phyloP scores from a whole-genome alignment of 2,329 filamentous ascomycete species.

The Diaporthe australafricana region DNA sequence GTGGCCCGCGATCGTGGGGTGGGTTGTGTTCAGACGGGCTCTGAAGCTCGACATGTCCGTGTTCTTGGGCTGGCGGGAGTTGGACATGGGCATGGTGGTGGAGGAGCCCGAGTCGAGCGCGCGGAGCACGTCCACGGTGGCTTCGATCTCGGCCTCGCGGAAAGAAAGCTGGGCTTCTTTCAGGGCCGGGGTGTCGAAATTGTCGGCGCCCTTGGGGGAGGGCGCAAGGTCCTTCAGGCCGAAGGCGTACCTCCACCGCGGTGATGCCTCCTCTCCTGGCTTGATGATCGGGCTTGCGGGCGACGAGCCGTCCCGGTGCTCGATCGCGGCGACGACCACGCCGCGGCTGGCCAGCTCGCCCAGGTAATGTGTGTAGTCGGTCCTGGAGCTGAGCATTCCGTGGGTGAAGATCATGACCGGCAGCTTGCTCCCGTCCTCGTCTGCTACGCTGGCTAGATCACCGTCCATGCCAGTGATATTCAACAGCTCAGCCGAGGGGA shows the following conservation, averaged over 20 bases:
- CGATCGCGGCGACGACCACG: constrained; percentile 60
- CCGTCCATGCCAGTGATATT: neutral
- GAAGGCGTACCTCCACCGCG: constrained; percentile 30
- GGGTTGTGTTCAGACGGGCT: constrained; percentile 63
- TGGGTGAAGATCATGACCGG: constrained; percentile 65
- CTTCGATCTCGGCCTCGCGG: constrained; percentile 62
- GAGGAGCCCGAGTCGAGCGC: constrained; percentile 55
- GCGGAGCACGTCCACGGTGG: constrained; percentile 54
- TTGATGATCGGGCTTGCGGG: constrained; percentile 56
- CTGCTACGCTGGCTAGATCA: neutral
- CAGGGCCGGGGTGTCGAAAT: constrained; percentile 45
- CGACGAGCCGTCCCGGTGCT: constrained; percentile 64
- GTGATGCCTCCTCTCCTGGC: constrained; percentile 41
- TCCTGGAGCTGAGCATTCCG: constrained; percentile 61
- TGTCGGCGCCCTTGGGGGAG: constrained; percentile 50
- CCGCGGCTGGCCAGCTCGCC: constrained; percentile 63
- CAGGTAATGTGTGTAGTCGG: constrained; percentile 64
- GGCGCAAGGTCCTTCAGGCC: constrained; percentile 37
- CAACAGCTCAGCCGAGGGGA: neutral
- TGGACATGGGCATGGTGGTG: constrained; percentile 49
- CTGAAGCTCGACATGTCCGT: constrained; percentile 60
- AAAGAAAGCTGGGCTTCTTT: constrained; percentile 61
- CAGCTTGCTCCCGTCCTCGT: constrained; percentile 42
- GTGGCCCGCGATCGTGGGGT: constrained; percentile 70
- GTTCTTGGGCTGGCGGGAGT: constrained; percentile 59